Conservation (phyloP, 805 yeast genomes). For the Kluyveromyces aestuarii region DNA sequence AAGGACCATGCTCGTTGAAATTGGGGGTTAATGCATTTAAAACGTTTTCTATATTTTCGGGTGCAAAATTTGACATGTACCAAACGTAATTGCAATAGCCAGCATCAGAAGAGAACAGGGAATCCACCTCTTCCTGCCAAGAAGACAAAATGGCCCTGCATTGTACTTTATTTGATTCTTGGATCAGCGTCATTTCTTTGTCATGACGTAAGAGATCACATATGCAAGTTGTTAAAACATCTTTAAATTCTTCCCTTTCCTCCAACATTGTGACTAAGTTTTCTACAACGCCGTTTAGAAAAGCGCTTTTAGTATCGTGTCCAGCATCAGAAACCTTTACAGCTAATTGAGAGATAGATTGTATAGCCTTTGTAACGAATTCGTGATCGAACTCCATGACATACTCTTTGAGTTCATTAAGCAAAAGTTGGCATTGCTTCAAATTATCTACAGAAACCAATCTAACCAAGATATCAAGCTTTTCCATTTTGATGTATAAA, state of each 20-base stretch:
- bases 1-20: constrained; percentile 50
- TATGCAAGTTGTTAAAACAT: constrained; percentile 39
- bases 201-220: constrained; percentile 55
- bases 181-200: background rate
- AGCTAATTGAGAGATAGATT: constrained; percentile 64
- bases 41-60: constrained; percentile 40
- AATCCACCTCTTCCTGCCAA: constrained; percentile 29
- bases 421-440: constrained; percentile 45
- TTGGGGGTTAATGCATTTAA: constrained; percentile 38
- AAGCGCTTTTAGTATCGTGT: constrained; percentile 26
- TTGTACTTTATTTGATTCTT: background rate
- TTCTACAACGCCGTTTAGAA: constrained; percentile 49
- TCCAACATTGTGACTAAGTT: constrained; percentile 49
- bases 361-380: constrained; percentile 56
- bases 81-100: constrained; percentile 51
- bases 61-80: constrained; percentile 65
- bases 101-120: constrained; percentile 36
- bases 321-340: constrained; percentile 37
- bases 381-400: constrained; percentile 80
- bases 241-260: constrained; percentile 58
- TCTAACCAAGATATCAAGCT: constrained; percentile 65
- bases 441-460: constrained; percentile 43
- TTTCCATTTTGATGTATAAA: constrained; percentile 65
- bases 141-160: background rate
- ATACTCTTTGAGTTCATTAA: constrained; percentile 70